Evolutionary conservation across 2,329 filamentous ascomycete species (phyloP).

Genomic region (Septoria petroselini): DNA sequence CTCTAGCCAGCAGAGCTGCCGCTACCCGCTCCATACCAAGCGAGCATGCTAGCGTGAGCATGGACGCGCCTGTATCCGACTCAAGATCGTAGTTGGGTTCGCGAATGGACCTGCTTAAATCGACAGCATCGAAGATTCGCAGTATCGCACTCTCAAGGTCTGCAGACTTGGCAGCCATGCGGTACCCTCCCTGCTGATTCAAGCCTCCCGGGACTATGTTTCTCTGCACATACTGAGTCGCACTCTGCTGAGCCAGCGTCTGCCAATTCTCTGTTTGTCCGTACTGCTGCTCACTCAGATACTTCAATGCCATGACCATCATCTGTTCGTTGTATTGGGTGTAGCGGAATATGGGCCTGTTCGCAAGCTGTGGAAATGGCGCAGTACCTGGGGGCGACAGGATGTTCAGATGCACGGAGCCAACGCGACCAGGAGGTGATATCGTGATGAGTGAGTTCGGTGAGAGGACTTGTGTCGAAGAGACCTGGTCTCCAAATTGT

Average conservation of each 20-base stretch:
- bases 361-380: slow-evolving; percentile 34
- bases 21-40: slow-evolving; percentile 73
- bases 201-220: slow-evolving; percentile 17
- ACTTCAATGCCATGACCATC: slow-evolving; percentile 57
- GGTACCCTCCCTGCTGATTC: slow-evolving; percentile 17
- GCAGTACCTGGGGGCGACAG: slow-evolving; percentile 38
- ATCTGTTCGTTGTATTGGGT: slow-evolving; percentile 48
- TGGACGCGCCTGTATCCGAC: slow-evolving; percentile 66
- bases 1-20: slow-evolving; percentile 70
- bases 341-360: slow-evolving; percentile 45
- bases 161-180: slow-evolving; percentile 16
- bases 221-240: slow-evolving; percentile 28
- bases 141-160: slow-evolving; percentile 20
- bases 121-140: slow-evolving; percentile 47
- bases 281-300: slow-evolving; percentile 37
- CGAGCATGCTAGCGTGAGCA: slow-evolving; percentile 75
- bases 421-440: slow-evolving; percentile 67
- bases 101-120: slow-evolving; percentile 69
- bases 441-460: slow-evolving; percentile 74
- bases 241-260: slow-evolving; percentile 31
- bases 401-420: slow-evolving; percentile 69
- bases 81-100: slow-evolving; percentile 61
- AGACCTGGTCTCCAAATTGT: slow-evolving; percentile 71
- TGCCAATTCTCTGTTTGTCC: slow-evolving; percentile 36
- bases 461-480: slow-evolving; percentile 74